A percentile compares a stretch with the other conserved stretches of the same genome.
These are phyloP conservation scores for Aspergillus brasiliensis DNA, from an alignment of 2,329 filamentous ascomycete species.

Conservation along the genomic window DNA sequence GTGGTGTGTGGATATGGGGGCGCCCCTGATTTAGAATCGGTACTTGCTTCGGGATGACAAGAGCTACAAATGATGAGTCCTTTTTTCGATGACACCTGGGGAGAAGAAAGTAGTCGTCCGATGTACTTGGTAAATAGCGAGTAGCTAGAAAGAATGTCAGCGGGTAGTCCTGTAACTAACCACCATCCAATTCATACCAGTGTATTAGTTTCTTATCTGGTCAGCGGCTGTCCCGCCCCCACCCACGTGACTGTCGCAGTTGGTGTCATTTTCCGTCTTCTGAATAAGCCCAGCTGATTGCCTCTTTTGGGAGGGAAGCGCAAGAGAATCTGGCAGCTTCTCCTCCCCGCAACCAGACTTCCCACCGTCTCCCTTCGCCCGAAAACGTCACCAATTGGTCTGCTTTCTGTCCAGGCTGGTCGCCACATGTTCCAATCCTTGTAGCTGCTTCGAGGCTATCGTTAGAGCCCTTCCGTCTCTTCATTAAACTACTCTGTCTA, in stretches of 20 bases:
- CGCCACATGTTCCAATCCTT: neutral
- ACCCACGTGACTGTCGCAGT: neutral
- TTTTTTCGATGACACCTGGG: neutral
- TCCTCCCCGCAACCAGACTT: constrained; percentile 2
- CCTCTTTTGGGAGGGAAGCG: neutral
- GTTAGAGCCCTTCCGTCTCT: neutral
- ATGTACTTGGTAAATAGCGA: neutral
- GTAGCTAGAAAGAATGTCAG: neutral
- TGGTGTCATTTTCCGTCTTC: too few species aligned
- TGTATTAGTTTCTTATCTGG: neutral
- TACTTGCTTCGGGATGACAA: neutral
- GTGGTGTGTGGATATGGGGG: constrained; percentile 15
- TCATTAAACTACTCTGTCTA: constrained; percentile 5
- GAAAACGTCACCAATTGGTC: constrained; percentile 30
- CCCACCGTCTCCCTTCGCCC: constrained; percentile 31
- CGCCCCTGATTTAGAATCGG: constrained; percentile 13
- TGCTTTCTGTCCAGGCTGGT: neutral
- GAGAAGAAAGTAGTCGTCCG: neutral
- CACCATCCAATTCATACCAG: too few species aligned
- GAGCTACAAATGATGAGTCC: neutral
- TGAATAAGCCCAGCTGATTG: neutral
- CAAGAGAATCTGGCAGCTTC: neutral
- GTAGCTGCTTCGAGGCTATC: neutral
- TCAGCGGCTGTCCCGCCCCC: neutral
- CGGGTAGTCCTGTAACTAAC: neutral